A percentile compares a stretch with the other conserved stretches of the same genome.
These are phyloP conservation scores for Malassezia furfur DNA, from an alignment of 1,284 basidiomycete genomes.

Conservation along the genomic window DNA sequence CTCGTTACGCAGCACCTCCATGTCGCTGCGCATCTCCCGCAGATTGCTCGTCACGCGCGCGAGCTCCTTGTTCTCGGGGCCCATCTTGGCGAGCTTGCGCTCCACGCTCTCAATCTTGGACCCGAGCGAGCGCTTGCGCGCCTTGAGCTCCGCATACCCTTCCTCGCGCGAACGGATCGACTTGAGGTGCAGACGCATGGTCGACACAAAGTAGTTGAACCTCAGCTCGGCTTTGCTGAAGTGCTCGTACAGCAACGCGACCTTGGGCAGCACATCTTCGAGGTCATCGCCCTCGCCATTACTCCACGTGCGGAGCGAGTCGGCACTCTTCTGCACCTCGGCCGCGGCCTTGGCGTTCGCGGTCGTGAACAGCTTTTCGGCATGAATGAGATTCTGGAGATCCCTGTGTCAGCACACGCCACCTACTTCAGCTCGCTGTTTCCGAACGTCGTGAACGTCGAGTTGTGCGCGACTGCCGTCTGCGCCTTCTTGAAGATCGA, in stretches of 20 bases:
- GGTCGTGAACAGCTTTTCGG: constrained; percentile 72
- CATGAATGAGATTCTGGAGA: constrained; percentile 79
- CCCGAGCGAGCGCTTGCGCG: constrained; percentile 60
- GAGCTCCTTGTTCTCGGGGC: constrained; percentile 74
- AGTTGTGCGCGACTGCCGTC: constrained; percentile 64
- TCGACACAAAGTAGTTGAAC: constrained; percentile 65
- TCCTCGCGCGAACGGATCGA: constrained; percentile 75
- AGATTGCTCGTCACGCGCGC: constrained; percentile 65
- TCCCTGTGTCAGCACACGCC: background rate
- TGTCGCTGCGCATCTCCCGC: constrained; percentile 66
- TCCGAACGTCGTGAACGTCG: constrained; percentile 60
- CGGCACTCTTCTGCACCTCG: constrained; percentile 64
- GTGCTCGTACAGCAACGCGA: constrained; percentile 62
- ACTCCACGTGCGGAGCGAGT: constrained; percentile 69
- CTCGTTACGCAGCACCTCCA: constrained; percentile 64
- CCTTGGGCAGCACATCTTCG: constrained; percentile 67
- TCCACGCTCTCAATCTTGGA: constrained; percentile 76
- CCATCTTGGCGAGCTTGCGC: constrained; percentile 81
- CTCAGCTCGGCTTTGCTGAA: constrained; percentile 62
- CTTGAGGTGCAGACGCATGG: constrained; percentile 58
- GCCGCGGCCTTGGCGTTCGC: constrained; percentile 60
- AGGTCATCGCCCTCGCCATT: constrained; percentile 78
- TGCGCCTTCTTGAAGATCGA: constrained; percentile 42
- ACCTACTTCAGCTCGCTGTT: constrained; percentile 67
- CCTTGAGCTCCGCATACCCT: constrained; percentile 65